Evolutionary conservation across 805 yeast genomes (phyloP).

Genomic region (Sugiyamaella smithiae): DNA sequence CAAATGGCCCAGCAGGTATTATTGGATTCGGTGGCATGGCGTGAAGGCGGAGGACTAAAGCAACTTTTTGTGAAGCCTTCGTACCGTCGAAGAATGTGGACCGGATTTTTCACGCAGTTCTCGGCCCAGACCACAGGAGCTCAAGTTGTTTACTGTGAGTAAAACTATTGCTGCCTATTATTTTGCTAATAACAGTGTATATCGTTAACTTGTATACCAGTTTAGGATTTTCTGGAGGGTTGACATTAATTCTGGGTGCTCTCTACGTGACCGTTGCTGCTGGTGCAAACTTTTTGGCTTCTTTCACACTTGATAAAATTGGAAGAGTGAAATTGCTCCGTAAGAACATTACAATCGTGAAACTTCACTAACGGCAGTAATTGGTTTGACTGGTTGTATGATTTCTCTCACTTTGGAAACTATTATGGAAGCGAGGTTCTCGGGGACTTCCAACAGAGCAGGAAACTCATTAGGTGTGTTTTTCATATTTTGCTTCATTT

Average conservation of each 20-base stretch:
- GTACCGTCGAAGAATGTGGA: slow-evolving; percentile 10
- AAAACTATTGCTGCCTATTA: neutral
- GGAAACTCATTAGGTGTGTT: slow-evolving; percentile 4
- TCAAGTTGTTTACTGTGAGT: slow-evolving; percentile 1
- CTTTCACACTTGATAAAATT: neutral
- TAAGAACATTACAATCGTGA: neutral
- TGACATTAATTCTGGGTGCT: neutral
- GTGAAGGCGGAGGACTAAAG: neutral
- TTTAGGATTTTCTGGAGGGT: slow-evolving; percentile 7
- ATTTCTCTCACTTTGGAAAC: neutral
- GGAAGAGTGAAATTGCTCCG: slow-evolving; percentile 1
- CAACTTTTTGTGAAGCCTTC: slow-evolving; percentile 3
- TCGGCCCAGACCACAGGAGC: slow-evolving; percentile 9
- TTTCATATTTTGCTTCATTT: slow-evolving; percentile 4
- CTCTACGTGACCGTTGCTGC: slow-evolving; percentile 4
- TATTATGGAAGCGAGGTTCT: slow-evolving; percentile 1
- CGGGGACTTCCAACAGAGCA: neutral
- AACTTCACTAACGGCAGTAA: neutral
- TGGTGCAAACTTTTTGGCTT: slow-evolving; percentile 9
- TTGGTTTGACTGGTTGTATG: slow-evolving; percentile 9
- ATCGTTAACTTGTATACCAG: neutral
- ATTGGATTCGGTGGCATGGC: neutral
- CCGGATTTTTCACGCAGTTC: slow-evolving; percentile 6
- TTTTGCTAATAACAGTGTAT: neutral
- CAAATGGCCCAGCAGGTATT: slow-evolving; percentile 3